Base-by-base conservation (phyloP, 352 stramenopile genomes). In the Phytophthora idaei region DNA sequence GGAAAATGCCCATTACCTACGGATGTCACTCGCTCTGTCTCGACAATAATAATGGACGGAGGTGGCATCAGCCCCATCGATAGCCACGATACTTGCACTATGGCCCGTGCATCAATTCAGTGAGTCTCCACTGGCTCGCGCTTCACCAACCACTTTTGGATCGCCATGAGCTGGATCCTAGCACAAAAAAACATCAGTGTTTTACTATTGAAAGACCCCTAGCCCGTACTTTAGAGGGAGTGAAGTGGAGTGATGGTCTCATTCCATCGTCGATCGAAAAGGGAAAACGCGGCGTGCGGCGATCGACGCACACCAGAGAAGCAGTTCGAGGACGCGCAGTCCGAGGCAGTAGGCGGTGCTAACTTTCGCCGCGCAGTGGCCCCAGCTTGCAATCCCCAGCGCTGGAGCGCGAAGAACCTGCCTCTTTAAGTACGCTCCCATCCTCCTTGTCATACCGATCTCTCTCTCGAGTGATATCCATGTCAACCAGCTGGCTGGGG, bases 221-320 rank as follows among this genome's bases (percentile, higher is more conserved):
- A 73, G 0, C 65, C 48, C 46, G n/a, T 42, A 42, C n/a, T 36
- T 46, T 27, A 52, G 42, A 59, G 37, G 34, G 59, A 50, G 63
- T 49, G 56, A 54, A 64, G 29, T 4, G 41, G 60, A 77, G 56
- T 73, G 58, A 70, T 74, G 61, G 56, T 71, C 50, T 21, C 45
- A 54, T 59, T 61, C 58, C 50, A 72, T 75, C 70, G 70, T 78
- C 66, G 61, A 78, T 78, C 70, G 70, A 48, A 63, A 65, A 63
- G 46, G 69, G 66, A 69, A 77, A 71, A 67, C 69, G 58, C 58
- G 67, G 67, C 67, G 52, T 42, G 57, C 62, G 49, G 64, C 46
- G 64, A 61, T 59, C 64, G 51, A 29, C 54, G 57, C 64, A 76
- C 57, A 71, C 54, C 49, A 66, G 29, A 74, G 70, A 78, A 74